These are phyloP conservation scores for Penicillium sp. DNA, from an alignment of 2,329 filamentous ascomycete genomes.

Conservation along the genomic window DNA sequence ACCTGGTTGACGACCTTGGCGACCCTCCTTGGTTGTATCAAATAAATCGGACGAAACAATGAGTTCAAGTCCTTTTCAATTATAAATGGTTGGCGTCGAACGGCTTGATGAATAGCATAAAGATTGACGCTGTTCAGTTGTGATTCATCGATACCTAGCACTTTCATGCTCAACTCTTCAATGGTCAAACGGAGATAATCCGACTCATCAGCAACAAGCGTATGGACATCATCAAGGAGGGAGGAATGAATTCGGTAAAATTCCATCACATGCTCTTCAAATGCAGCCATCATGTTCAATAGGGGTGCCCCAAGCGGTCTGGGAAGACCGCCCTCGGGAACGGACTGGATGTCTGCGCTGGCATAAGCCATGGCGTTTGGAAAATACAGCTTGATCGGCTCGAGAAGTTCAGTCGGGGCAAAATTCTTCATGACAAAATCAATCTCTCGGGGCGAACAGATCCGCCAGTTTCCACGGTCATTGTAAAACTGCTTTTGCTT, in stretches of 20 bases:
- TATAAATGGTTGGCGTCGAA: conserved; percentile 30
- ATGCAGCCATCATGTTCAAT: conserved; percentile 31
- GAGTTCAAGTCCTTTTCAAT: conserved; percentile 32
- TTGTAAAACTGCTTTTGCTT: conserved; percentile 43
- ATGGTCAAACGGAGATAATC: conserved; percentile 32
- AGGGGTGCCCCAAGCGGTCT: conserved; percentile 34
- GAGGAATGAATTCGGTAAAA: conserved; percentile 34
- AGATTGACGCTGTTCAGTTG: conserved; percentile 30
- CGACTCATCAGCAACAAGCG: conserved; percentile 35
- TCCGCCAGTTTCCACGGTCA: conserved; percentile 40
- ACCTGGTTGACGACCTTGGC: conserved; percentile 47
- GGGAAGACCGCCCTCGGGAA: conserved; percentile 40
- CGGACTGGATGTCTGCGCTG: conserved; percentile 29
- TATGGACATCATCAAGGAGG: conserved; percentile 36
- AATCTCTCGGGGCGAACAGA: conserved; percentile 34
- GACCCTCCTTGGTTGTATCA: conserved; percentile 49
- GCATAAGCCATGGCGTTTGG: conserved; percentile 35
- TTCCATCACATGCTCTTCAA: conserved; percentile 29
- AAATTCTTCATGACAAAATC: conserved; percentile 49
- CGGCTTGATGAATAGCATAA: conserved; percentile 34
- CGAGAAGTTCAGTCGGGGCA: conserved; percentile 42
- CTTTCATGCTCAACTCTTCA: conserved; percentile 35
- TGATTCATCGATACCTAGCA: conserved; percentile 27
- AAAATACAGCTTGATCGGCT: conserved; percentile 48
- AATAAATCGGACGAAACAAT: conserved; percentile 39